These are phyloP conservation scores for Arabidopsis thaliana DNA, from an alignment of 345 rosid genomes.

Conservation along the genomic window DNA sequence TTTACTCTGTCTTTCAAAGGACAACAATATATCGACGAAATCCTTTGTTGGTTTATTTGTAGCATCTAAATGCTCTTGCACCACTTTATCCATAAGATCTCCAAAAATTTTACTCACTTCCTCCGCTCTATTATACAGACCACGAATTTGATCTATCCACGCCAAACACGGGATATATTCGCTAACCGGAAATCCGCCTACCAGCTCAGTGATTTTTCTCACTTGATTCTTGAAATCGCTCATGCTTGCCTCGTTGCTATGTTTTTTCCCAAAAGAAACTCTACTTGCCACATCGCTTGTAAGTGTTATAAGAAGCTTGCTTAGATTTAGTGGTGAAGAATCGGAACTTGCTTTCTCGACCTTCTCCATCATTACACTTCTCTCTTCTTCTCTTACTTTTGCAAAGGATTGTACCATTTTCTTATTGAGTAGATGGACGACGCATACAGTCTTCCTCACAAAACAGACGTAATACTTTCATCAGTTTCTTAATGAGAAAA, in stretches of 20 bases:
- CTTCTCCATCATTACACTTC: constrained; percentile 31
- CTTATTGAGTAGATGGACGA: constrained; percentile 50
- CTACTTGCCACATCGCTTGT: constrained; percentile 53
- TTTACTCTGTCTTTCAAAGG: constrained; percentile 32
- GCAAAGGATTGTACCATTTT: constrained; percentile 49
- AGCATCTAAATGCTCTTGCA: constrained; percentile 15
- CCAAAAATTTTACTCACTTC: constrained; percentile 19
- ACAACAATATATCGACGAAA: constrained; percentile 10
- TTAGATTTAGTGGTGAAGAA: constrained; percentile 46
- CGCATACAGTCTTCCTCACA: constrained; percentile 49
- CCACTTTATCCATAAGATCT: constrained; percentile 24
- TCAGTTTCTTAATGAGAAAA: not conserved
- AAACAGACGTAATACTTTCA: not conserved
- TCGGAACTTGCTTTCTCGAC: constrained; percentile 13
- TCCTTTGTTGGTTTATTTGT: not conserved
- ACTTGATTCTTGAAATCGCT: constrained; percentile 42
- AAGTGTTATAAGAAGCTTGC: constrained; percentile 29
- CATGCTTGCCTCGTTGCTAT: constrained; percentile 40
- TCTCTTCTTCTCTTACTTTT: constrained; percentile 53
- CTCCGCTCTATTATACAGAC: constrained; percentile 11
- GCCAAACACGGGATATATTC: constrained; percentile 58
- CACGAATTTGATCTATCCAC: constrained; percentile 44
- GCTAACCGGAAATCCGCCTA: constrained; percentile 46
- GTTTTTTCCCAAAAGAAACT: constrained; percentile 56
- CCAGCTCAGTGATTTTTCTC: constrained; percentile 30